Percentiles rank a stretch among this genome's conserved stretches.
Conservation (phyloP, 2,329 filamentous ascomycete genomes). For the Aspergillus pseudotamarii region DNA sequence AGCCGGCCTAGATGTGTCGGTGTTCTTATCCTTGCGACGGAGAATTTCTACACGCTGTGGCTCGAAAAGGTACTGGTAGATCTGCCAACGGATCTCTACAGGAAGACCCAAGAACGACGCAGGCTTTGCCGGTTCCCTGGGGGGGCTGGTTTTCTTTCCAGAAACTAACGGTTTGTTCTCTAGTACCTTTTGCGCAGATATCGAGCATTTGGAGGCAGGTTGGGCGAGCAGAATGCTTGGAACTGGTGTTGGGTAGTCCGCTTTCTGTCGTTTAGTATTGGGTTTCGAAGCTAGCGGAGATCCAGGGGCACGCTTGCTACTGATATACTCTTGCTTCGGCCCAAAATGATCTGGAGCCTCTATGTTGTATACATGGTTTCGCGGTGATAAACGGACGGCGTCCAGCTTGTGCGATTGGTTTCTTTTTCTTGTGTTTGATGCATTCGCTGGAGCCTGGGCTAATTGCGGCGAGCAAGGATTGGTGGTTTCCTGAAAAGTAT, state of each 20-base stretch:
- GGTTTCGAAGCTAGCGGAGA: background rate
- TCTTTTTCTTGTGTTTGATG: background rate
- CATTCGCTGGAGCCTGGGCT: background rate
- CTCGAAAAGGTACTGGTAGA: constrained; percentile 67
- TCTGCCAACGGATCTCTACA: constrained; percentile 68
- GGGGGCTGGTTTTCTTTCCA: too few relatives aligned
- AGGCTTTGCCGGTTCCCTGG: background rate
- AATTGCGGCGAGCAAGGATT: background rate
- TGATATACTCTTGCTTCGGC: background rate
- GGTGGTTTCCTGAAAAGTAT: background rate
- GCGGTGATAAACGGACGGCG: background rate
- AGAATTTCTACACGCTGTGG: constrained; percentile 22
- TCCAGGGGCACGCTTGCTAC: background rate
- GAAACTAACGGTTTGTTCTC: background rate
- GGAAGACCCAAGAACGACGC: constrained; percentile 70
- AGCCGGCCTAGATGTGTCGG: constrained; percentile 65
- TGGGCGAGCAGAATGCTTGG: background rate
- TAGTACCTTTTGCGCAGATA: background rate
- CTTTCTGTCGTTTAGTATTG: background rate
- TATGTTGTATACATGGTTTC: background rate
- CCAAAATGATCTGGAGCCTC: background rate
- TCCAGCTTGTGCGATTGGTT: background rate
- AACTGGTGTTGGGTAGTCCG: background rate
- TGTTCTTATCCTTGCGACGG: constrained; percentile 47
- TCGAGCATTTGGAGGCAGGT: background rate